Evolutionary conservation across 306 rosid species (phyloP).

Genomic region (Luffa acutangula): DNA sequence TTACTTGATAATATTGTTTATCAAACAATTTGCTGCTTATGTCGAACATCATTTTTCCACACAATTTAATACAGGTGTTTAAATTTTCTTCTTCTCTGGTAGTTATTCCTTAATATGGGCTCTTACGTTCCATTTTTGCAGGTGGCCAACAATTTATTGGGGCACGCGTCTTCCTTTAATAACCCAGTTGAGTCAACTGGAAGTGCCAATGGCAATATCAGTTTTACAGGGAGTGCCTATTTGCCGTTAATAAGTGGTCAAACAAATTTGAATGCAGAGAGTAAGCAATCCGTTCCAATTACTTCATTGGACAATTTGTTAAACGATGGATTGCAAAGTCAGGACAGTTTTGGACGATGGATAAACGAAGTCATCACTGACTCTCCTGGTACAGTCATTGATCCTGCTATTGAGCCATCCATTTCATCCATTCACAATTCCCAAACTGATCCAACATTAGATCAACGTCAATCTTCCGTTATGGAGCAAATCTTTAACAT

Average conservation of each 20-base stretch:
- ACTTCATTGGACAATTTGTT: constrained; percentile 24
- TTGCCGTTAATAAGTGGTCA: constrained; percentile 28
- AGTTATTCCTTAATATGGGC: neutral
- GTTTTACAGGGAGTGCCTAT: constrained; percentile 25
- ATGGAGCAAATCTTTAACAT: constrained; percentile 63
- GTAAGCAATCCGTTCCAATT: constrained; percentile 19
- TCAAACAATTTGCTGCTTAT: neutral
- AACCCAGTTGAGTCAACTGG: constrained; percentile 27
- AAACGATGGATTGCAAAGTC: constrained; percentile 50
- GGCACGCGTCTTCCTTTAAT: constrained; percentile 28
- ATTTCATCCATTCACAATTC: constrained; percentile 34
- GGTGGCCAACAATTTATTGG: constrained; percentile 36
- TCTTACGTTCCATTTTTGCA: constrained; percentile 23
- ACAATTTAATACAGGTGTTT: neutral
- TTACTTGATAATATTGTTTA: neutral
- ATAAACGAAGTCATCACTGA: constrained; percentile 42
- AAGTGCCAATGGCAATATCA: constrained; percentile 22
- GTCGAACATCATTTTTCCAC: neutral
- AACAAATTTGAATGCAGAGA: constrained; percentile 29
- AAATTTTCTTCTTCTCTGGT: neutral
- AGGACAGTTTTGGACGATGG: constrained; percentile 93
- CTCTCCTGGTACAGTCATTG: constrained; percentile 45
- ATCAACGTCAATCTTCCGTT: constrained; percentile 40
- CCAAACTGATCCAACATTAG: constrained; percentile 24
- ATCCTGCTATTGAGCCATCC: constrained; percentile 41